Evolutionary conservation across 495 filamentous ascomycete genomes (phyloP), one percentile per base, ranked within the genome.

Genomic region (Aspergillus bertholletiae): DNA sequence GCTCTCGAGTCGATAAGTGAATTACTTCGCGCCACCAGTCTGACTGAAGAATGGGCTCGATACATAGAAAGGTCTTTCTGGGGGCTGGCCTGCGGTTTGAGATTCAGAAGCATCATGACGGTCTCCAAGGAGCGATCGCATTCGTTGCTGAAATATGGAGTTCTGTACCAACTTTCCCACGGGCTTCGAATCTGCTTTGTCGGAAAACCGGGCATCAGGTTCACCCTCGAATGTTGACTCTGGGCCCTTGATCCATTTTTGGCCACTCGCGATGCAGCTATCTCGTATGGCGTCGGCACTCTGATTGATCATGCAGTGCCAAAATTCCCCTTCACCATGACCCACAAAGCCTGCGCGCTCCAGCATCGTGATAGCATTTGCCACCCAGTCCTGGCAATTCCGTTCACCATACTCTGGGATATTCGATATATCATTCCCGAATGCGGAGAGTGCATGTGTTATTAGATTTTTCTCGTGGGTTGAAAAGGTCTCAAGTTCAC

Each of bases 21-120:
- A 28, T 28, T 28, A 28, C 4, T 8, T 4, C 8, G 8, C 5
- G 26, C 26, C 26, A 28, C 26, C 26, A 9, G 37, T 53, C n/a
- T 41, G 37, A 49, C 56, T 62, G 45, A 59, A 62, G 24, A 62
- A 62, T 2, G 55, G 56, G 55, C 56, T 62, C 48, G 60, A 62
- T 12, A 62, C 49, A 54, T 62, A 62, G 32, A 58, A 58, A 20
- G 55, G 55, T 23, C 55, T 22, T 37, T 53, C 59, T 28, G 32
- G 9, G 30, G 41, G 13, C 1, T 34, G 3, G 27, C 8, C n/a
- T 21, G 2, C 27, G 13, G n/a, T 13, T 3, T 21, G 15, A 34
- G n/a, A 18, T 5, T 13, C 0, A 21, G n/a, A 5, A 5, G 37
- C 9, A 40, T 6, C 4, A 18, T 6, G 18, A 40, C 15, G 26